A percentile compares a stretch with the other conserved stretches of the same genome.
These are phyloP conservation scores for Phyllostachys edulis DNA, from an alignment of 176 grass and related monocot species.

Conservation along the genomic window DNA sequence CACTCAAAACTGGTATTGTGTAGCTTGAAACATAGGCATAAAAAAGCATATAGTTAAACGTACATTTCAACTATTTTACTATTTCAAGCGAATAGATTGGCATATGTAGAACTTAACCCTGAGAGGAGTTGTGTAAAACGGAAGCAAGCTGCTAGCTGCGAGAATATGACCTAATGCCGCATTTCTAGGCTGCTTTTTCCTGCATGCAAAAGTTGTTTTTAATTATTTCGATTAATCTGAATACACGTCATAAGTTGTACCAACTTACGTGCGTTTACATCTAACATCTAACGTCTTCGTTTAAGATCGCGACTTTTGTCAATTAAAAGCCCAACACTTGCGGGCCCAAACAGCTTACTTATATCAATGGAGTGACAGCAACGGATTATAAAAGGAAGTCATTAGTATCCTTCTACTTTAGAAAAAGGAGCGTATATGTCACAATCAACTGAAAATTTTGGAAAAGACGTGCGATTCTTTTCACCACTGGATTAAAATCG, in stretches of 20 bases:
- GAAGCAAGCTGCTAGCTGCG: background rate
- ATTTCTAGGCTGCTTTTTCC: background rate
- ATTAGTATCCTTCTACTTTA: background rate
- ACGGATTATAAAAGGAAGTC: background rate
- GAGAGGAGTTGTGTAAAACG: background rate
- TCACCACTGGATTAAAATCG: too few species aligned
- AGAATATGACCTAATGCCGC: background rate
- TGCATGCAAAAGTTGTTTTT: background rate
- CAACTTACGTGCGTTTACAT: slow-evolving; percentile 17
- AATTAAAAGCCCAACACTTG: slow-evolving; percentile 10
- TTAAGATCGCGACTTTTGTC: slow-evolving; percentile 5
- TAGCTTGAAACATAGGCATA: background rate
- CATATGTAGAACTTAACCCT: too few species aligned
- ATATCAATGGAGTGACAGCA: background rate
- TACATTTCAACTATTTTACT: background rate
- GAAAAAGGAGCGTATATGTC: background rate
- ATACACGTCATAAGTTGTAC: background rate
- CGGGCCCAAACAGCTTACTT: background rate
- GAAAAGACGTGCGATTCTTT: too few species aligned
- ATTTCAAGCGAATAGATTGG: background rate
- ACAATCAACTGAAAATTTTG: too few species aligned
- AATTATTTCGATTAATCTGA: background rate
- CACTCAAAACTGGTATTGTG: background rate
- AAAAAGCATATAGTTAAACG: background rate
- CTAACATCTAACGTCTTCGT: background rate